These are phyloP conservation scores for Priceomyces haplophilus DNA, from an alignment of 805 yeast genomes.

Conservation along the genomic window DNA sequence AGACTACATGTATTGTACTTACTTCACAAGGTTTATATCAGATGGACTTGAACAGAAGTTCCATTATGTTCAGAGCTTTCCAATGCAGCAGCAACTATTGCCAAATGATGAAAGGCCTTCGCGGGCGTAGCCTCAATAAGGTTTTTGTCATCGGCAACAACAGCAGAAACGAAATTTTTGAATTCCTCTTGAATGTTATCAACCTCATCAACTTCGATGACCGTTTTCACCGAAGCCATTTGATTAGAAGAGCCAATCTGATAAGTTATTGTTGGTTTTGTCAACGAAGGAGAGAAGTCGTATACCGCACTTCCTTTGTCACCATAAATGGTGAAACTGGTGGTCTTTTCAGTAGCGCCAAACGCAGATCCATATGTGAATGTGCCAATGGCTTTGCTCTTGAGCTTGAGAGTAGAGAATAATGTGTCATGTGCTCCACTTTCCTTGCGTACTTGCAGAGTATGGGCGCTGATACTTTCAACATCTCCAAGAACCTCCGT, in stretches of 20 bases:
- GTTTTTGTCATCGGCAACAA: slow-evolving; percentile 56
- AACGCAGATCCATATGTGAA: slow-evolving; percentile 85
- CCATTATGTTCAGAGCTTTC: slow-evolving; percentile 62
- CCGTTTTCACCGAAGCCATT: slow-evolving; percentile 51
- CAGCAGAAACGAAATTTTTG: slow-evolving; percentile 54
- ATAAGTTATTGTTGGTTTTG: slow-evolving; percentile 38
- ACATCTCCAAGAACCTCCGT: slow-evolving; percentile 80
- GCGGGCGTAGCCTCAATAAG: slow-evolving; percentile 62
- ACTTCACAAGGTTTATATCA: too few species aligned
- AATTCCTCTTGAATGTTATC: slow-evolving; percentile 46
- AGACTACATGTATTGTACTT: too few species aligned
- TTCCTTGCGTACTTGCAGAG: slow-evolving; percentile 70
- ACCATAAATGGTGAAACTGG: slow-evolving; percentile 72
- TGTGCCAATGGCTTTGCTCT: slow-evolving; percentile 69
- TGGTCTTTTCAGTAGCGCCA: slow-evolving; percentile 74
- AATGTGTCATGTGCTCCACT: slow-evolving; percentile 83
- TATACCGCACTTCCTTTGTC: slow-evolving; percentile 69
- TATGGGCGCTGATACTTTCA: slow-evolving; percentile 66
- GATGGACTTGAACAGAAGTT: slow-evolving; percentile 43
- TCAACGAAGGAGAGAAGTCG: slow-evolving; percentile 55
- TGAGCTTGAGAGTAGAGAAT: slow-evolving; percentile 62
- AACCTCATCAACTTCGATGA: slow-evolving; percentile 43
- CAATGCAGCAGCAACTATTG: slow-evolving; percentile 81
- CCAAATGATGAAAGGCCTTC: slow-evolving; percentile 87
- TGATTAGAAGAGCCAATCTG: slow-evolving; percentile 30